Percentiles rank a stretch among this genome's conserved stretches.
phyloP scores from a whole-genome alignment of 345 rosid genomes.

The Lumnitzera racemosa region DNA sequence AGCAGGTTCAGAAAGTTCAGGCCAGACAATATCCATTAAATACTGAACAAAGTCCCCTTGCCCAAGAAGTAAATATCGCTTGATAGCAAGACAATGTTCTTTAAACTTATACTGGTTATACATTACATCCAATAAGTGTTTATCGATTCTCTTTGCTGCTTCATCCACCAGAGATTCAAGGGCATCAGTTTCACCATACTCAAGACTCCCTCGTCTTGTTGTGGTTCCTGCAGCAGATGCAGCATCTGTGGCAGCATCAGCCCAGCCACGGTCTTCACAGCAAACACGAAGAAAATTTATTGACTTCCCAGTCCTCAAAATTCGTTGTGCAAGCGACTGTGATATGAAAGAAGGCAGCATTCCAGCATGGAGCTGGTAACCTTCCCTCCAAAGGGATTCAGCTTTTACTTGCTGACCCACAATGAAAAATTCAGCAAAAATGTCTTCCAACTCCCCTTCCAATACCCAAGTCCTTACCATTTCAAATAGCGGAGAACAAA shows the following conservation, averaged over 20 bases:
- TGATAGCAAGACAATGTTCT: conserved; percentile 96
- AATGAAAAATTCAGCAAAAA: conserved; percentile 80
- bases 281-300: conserved; percentile 95
- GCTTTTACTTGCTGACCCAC: conserved; percentile 92
- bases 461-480: conserved; percentile 99
- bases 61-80: conserved; percentile 87
- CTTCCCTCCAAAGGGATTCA: conserved; percentile 97
- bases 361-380: conserved; percentile 73
- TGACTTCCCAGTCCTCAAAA: conserved; percentile 94
- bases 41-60: conserved; percentile 99
- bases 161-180: conserved; percentile 79
- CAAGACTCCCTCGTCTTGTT: conserved; percentile 84
- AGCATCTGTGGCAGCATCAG: conserved; percentile 84
- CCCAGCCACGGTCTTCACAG: conserved; percentile 96
- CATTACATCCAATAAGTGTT: conserved; percentile 79
- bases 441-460: conserved; percentile 97
- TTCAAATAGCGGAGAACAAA: conserved; percentile 92
- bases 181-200: conserved; percentile 95
- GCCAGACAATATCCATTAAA: conserved; percentile 86
- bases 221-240: conserved; percentile 93
- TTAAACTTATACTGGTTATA: conserved; percentile 71
- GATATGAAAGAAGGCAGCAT: conserved; percentile 96
- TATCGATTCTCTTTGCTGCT: conserved; percentile 97
- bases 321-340: conserved; percentile 77
- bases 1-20: conserved; percentile 97